phyloP scores from a whole-genome alignment of 2,329 filamentous ascomycete genomes.

The Thermomyces lanuginosus region DNA sequence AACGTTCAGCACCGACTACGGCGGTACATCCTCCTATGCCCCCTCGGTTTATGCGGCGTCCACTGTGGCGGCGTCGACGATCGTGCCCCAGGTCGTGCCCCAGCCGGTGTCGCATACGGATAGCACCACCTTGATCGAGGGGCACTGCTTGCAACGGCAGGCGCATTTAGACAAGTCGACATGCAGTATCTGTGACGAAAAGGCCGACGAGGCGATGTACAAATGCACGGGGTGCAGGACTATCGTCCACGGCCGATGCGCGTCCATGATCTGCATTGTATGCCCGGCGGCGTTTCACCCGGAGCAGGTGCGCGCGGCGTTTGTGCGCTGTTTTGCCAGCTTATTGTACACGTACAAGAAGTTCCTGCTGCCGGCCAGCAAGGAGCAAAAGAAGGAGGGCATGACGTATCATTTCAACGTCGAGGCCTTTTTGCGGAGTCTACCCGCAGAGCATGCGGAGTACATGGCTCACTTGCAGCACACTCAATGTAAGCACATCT shows the following conservation, averaged over 20 bases:
- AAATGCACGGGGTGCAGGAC: constrained; percentile 33
- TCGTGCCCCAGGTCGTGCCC: constrained; percentile 29
- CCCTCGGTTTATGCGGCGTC: constrained; percentile 36
- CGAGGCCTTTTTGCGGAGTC: constrained; percentile 47
- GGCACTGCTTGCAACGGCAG: constrained; percentile 32
- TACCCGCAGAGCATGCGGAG: constrained; percentile 47
- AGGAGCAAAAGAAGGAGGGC: constrained; percentile 46
- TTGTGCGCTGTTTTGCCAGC: constrained; percentile 52
- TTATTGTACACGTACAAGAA: constrained; percentile 53
- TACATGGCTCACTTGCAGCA: constrained; percentile 48
- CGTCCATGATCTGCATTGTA: constrained; percentile 44
- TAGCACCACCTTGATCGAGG: constrained; percentile 31
- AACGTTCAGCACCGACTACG: constrained; percentile 26
- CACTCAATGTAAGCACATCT: constrained; percentile 38
- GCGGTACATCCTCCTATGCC: constrained; percentile 28
- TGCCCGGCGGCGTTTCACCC: constrained; percentile 51
- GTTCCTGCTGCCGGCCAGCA: constrained; percentile 41
- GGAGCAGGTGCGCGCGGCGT: constrained; percentile 50
- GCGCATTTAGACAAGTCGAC: constrained; percentile 27
- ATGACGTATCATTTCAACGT: constrained; percentile 50
- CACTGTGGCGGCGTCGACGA: constrained; percentile 34
- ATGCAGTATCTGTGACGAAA: constrained; percentile 36
- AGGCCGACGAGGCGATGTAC: constrained; percentile 42
- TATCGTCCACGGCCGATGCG: constrained; percentile 42
- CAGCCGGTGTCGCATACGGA: constrained; percentile 26